These are phyloP conservation scores for Ophiostoma sp. DNA, from an alignment of 2,329 filamentous ascomycete genomes.

Conservation along the genomic window DNA sequence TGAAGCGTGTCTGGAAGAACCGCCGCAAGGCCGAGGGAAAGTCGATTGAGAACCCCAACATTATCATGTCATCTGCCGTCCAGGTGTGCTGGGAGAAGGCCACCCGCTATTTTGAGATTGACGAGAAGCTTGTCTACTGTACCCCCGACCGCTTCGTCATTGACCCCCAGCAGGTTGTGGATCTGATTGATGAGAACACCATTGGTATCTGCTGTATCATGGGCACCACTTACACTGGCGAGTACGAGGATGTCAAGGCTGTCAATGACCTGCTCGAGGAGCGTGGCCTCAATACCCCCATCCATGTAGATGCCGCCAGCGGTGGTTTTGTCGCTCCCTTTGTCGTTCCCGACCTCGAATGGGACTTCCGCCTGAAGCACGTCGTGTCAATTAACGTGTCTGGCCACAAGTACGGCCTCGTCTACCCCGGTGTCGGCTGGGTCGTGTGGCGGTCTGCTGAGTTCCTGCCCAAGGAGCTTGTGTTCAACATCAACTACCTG, in stretches of 20 bases:
- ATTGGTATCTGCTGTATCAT: constrained; percentile 92
- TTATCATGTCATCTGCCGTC: constrained; percentile 92
- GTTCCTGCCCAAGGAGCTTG: constrained; percentile 80
- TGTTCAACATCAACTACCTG: constrained; percentile 99
- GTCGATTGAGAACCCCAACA: constrained; percentile 73
- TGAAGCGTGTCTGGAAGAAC: constrained; percentile 95
- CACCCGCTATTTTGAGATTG: constrained; percentile 82
- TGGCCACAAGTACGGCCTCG: constrained; percentile 72
- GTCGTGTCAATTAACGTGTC: constrained; percentile 93
- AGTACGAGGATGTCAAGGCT: constrained; percentile 89
- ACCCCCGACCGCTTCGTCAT: constrained; percentile 55
- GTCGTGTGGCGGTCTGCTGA: constrained; percentile 80
- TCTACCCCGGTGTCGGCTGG: constrained; percentile 94
- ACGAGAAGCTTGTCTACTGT: constrained; percentile 74
- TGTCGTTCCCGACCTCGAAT: constrained; percentile 73
- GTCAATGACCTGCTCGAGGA: constrained; percentile 82
- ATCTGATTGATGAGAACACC: constrained; percentile 61
- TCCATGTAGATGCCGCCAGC: constrained; percentile 89
- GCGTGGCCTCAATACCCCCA: constrained; percentile 70
- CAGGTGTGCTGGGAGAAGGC: constrained; percentile 98
- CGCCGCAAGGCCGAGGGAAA: constrained; percentile 78
- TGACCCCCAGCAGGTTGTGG: constrained; percentile 57
- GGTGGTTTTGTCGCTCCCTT: constrained; percentile 94
- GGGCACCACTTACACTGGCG: constrained; percentile 89
- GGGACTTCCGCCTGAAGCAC: constrained; percentile 87